Evolutionary conservation across 2,329 filamentous ascomycete genomes (phyloP).

Genomic region (Colletotrichum filicis): DNA sequence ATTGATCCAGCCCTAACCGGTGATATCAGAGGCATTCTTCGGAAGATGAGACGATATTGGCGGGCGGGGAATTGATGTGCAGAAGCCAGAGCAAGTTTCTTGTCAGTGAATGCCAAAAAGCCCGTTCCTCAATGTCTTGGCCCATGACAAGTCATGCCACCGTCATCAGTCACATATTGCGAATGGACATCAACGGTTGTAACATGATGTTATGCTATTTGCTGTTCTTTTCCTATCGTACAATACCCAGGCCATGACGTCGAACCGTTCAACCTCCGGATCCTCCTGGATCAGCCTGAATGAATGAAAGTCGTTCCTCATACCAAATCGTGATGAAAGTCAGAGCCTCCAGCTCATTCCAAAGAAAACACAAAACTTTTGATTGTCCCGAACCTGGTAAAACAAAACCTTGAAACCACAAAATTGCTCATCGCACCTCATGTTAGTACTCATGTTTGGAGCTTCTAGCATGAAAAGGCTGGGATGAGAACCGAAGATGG

Average conservation of each 20-base stretch:
- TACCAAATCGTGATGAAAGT: background rate
- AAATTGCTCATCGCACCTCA: background rate
- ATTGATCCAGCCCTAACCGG: background rate
- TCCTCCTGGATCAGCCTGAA: background rate
- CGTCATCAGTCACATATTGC: no score
- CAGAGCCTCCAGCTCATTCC: background rate
- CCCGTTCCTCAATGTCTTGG: no score
- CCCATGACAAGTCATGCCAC: no score
- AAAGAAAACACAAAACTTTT: background rate
- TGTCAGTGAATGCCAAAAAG: no score
- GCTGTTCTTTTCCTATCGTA: background rate
- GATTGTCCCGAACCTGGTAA: background rate
- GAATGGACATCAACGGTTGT: background rate
- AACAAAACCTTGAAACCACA: background rate
- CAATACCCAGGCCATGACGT: background rate
- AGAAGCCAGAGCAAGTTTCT: no score
- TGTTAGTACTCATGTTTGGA: background rate
- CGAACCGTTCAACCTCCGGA: background rate
- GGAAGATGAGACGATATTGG: no score
- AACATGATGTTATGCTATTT: background rate
- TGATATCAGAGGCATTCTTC: no score
- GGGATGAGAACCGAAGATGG: background rate
- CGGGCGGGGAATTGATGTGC: no score
- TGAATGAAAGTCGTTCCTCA: background rate
- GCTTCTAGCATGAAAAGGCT: background rate